phyloP scores from a whole-genome alignment of 345 rosid genomes.

The Rhodomyrtus tomentosa region DNA sequence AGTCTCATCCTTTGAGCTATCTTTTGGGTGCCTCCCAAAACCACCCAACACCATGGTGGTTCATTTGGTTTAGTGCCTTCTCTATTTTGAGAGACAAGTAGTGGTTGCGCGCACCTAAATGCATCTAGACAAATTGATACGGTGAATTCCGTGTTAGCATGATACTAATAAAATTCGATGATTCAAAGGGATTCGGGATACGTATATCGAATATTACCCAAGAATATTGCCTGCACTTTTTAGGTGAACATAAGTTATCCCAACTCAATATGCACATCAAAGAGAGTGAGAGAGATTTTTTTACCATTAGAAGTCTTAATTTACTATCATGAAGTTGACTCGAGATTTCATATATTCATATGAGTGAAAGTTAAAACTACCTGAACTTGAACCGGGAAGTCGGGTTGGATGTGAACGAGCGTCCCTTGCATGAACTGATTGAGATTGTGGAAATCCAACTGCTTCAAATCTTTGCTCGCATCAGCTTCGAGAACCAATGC shows the following conservation, averaged over 20 bases:
- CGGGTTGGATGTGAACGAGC: slow-evolving; percentile 29
- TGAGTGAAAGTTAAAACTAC: not conserved
- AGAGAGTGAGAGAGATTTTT: not conserved
- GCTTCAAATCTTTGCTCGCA: slow-evolving; percentile 35
- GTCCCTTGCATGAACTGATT: slow-evolving; percentile 33
- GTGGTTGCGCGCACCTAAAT: not conserved
- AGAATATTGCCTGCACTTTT: not conserved
- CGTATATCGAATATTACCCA: not conserved
- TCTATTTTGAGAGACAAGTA: not conserved
- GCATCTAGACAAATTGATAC: not conserved
- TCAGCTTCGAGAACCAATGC: slow-evolving; percentile 42
- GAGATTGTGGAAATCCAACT: slow-evolving; percentile 49
- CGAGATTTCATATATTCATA: not conserved
- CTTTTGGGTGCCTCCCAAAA: no score
- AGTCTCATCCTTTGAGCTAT: no score
- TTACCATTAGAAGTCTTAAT: not conserved
- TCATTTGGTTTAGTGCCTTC: not conserved
- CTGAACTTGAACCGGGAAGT: slow-evolving; percentile 40
- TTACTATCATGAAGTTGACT: not conserved
- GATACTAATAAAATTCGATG: not conserved
- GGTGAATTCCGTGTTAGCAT: not conserved
- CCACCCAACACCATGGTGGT: no score
- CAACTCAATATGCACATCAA: not conserved
- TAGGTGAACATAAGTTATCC: not conserved
- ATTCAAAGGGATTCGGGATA: not conserved